Evolutionary conservation across 2,329 filamentous ascomycete genomes (phyloP).

Genomic region (Aspergillus sp.): DNA sequence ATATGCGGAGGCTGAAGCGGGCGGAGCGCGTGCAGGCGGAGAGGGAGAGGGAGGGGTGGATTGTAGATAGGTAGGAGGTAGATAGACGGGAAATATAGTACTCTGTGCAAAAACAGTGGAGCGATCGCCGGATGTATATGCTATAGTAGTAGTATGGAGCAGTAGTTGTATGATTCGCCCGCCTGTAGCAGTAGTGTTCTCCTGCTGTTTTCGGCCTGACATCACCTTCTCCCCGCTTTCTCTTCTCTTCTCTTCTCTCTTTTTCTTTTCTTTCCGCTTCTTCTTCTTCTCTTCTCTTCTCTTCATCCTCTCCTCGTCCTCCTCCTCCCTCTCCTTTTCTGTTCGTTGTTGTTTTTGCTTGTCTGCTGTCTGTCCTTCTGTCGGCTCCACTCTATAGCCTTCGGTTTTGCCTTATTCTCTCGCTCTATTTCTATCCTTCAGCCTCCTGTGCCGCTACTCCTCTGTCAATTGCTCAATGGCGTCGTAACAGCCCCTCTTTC

Average conservation of each 20-base stretch:
- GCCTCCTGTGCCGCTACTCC: too few species aligned
- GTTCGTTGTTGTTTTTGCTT: too few species aligned
- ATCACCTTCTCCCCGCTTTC: conserved; percentile 3
- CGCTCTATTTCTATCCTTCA: too few species aligned
- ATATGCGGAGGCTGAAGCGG: conserved; percentile 31
- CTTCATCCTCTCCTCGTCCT: conserved; percentile 3
- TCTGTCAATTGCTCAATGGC: too few species aligned
- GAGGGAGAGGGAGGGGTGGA: conserved; percentile 5
- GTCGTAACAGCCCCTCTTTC: too few species aligned
- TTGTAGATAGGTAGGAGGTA: neutral
- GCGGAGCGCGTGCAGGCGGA: conserved; percentile 30
- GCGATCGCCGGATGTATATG: too few species aligned
- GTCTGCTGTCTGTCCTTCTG: too few species aligned
- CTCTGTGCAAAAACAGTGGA: too few species aligned
- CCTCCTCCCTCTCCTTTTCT: conserved; percentile 6
- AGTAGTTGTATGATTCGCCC: too few species aligned
- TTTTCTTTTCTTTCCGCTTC: conserved; percentile 11
- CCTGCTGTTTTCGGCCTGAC: neutral
- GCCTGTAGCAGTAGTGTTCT: neutral
- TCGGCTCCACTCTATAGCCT: too few species aligned
- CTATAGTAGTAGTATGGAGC: too few species aligned
- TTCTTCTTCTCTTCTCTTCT: conserved; percentile 6
- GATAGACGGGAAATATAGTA: neutral
- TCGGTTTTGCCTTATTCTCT: too few species aligned
- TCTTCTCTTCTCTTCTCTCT: conserved; percentile 12